Conservation (phyloP, 257 asterid species). For the Euphrasia confusa region DNA sequence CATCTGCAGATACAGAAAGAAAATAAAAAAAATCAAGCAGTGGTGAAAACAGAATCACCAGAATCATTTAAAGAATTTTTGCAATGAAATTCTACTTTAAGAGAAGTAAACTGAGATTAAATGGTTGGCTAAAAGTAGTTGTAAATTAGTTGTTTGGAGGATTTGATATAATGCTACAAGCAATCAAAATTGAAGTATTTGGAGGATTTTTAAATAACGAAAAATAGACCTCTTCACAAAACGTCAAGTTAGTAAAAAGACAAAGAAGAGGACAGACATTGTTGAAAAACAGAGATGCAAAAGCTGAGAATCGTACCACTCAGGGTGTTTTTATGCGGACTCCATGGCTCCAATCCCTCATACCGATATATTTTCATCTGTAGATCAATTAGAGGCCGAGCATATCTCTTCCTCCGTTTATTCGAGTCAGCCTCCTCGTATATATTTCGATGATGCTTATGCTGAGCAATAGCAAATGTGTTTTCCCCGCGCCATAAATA, state of each 20-base stretch:
- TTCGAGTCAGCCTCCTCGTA: constrained; percentile 93
- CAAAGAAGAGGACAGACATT: neutral
- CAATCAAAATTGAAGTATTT: neutral
- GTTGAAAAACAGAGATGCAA: neutral
- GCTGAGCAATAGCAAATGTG: constrained; percentile 95
- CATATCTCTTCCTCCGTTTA: constrained; percentile 93
- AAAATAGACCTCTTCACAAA: too few species aligned
- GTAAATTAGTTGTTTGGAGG: neutral
- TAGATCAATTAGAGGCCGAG: constrained; percentile 90
- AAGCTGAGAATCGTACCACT: constrained; percentile 52
- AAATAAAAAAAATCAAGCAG: neutral
- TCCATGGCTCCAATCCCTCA: constrained; percentile 94
- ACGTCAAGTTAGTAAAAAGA: neutral
- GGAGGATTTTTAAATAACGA: neutral
- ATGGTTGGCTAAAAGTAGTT: neutral
- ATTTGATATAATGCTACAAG: neutral
- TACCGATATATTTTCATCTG: constrained; percentile 78
- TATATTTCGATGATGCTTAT: constrained; percentile 70
- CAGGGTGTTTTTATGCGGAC: constrained; percentile 43
- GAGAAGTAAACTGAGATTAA: neutral
- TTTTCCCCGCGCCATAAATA: constrained; percentile 89
- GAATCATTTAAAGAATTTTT: neutral
- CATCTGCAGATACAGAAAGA: constrained; percentile 45
- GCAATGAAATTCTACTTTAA: neutral
- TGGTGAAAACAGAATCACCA: neutral